A percentile compares a stretch with the other conserved stretches of the same genome.
phyloP scores from a whole-genome alignment of 805 yeast species.

The Isabelozyma rhagii region DNA sequence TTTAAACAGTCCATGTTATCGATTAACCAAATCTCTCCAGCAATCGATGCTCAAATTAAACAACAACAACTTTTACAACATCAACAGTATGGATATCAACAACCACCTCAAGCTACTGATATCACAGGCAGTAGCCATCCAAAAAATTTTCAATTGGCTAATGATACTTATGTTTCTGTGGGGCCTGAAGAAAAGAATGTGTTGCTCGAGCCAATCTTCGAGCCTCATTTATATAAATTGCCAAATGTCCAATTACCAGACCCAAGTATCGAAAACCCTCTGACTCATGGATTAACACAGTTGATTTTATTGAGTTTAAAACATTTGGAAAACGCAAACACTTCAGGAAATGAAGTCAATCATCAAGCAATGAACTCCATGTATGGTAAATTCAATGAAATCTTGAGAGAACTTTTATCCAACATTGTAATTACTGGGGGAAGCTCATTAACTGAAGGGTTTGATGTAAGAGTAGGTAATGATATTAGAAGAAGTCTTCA shows the following conservation, averaged over 20 bases:
- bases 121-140: constrained; percentile 6
- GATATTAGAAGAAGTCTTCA: constrained; percentile 49
- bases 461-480: constrained; percentile 51
- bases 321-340: constrained; percentile 30
- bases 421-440: constrained; percentile 62
- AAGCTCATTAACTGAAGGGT: constrained; percentile 51
- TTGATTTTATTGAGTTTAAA: constrained; percentile 34
- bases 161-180: constrained; percentile 39
- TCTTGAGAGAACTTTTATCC: constrained; percentile 32
- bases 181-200: constrained; percentile 44
- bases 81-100: background rate
- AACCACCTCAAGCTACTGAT: background rate
- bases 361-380: constrained; percentile 4
- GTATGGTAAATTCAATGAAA: constrained; percentile 33
- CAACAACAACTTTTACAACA: background rate
- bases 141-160: constrained; percentile 59
- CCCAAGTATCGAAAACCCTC: constrained; percentile 41
- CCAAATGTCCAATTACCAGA: constrained; percentile 30
- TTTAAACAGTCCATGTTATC: constrained; percentile 32
- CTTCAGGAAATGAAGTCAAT: constrained; percentile 18
- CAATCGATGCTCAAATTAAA: background rate
- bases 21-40: background rate
- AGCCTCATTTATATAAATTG: constrained; percentile 53
- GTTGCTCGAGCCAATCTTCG: constrained; percentile 67
- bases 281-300: constrained; percentile 46